A percentile compares a stretch with the other conserved stretches of the same genome.
These are phyloP conservation scores for Diversispora eburnea DNA, from an alignment of 192 early-diverging fungal genomes.

Conservation along the genomic window DNA sequence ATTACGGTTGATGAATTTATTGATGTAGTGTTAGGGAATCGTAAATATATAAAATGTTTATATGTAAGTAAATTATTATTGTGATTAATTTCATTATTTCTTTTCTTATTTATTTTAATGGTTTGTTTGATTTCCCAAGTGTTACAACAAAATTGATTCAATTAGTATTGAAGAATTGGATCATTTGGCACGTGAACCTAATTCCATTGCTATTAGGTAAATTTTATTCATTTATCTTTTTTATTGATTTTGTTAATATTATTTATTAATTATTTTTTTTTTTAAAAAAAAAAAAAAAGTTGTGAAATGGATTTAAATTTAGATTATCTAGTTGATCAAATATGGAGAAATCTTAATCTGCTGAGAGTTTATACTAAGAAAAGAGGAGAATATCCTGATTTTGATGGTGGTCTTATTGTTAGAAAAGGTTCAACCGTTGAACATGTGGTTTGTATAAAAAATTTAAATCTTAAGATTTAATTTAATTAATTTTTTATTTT, in stretches of 20 bases:
- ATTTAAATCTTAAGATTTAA: not conserved
- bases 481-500: constrained; percentile 4
- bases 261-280: not conserved
- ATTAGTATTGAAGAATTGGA: constrained; percentile 96
- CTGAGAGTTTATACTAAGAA: constrained; percentile 96
- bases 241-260: not conserved
- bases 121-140: constrained; percentile 33
- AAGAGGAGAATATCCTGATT: constrained; percentile 91
- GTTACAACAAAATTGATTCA: constrained; percentile 96
- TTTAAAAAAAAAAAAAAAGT: constrained; percentile 39
- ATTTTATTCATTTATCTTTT: not conserved
- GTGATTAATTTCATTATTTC: too few relatives aligned
- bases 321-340: constrained; percentile 82
- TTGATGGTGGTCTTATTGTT: constrained; percentile 88
- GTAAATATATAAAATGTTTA: constrained; percentile 93
- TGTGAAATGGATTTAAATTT: constrained; percentile 91
- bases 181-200: constrained; percentile 78
- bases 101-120: not conserved
- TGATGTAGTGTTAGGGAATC: constrained; percentile 97
- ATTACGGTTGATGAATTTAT: constrained; percentile 96
- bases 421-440: constrained; percentile 76
- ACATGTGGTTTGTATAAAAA: constrained; percentile 51
- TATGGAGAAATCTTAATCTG: constrained; percentile 88
- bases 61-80: constrained; percentile 57
- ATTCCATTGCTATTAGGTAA: constrained; percentile 80